Evolutionary conservation across 2,329 filamentous ascomycete genomes (phyloP).

Genomic region (Phaeosphaeria sp.): DNA sequence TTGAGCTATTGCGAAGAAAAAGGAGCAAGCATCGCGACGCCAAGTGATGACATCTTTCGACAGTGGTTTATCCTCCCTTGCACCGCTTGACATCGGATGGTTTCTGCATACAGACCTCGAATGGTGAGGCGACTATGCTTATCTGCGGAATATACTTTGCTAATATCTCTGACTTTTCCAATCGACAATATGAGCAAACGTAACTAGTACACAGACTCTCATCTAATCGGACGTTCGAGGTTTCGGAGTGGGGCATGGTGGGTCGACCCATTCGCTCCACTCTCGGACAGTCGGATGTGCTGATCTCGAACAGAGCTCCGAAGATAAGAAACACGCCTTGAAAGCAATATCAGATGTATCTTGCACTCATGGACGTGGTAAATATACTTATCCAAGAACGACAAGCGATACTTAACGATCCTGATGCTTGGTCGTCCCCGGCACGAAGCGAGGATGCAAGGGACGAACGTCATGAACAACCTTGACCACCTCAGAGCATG

Average conservation of each 20-base stretch:
- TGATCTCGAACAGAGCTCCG: background rate
- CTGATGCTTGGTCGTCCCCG: background rate
- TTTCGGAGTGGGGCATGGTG: background rate
- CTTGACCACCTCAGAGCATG: background rate
- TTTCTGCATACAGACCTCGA: background rate
- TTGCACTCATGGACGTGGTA: background rate
- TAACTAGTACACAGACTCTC: background rate
- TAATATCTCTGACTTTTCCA: constrained; percentile 1
- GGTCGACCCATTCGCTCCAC: constrained; percentile 3
- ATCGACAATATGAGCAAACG: constrained; percentile 1
- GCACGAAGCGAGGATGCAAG: constrained; percentile 8
- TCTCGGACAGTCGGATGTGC: constrained; percentile 1
- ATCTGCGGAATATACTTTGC: background rate
- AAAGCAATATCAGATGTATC: background rate
- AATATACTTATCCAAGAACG: background rate
- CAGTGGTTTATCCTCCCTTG: background rate
- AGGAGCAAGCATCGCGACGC: background rate
- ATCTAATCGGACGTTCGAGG: background rate
- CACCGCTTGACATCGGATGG: background rate
- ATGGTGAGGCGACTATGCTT: background rate
- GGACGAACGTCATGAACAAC: constrained; percentile 1
- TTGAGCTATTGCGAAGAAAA: background rate
- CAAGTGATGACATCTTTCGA: background rate
- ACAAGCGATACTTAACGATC: background rate
- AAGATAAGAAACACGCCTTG: background rate